Evolutionary conservation across 2,329 filamentous ascomycete species (phyloP).

Genomic region (Aureobasidium sp.): DNA sequence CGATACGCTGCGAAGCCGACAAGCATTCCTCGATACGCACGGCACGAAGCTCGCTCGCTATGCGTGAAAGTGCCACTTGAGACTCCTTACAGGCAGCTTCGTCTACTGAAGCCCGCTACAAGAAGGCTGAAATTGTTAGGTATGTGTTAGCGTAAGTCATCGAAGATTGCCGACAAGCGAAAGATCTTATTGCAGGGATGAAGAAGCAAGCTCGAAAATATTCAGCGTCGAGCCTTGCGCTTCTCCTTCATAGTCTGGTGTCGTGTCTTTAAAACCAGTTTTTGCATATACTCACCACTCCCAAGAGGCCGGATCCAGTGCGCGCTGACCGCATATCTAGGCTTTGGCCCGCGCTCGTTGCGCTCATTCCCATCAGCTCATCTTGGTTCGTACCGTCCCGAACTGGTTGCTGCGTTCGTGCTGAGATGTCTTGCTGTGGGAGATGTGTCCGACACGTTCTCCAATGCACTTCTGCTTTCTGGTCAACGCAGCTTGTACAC

Average conservation of each 20-base stretch:
- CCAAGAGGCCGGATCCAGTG: neutral
- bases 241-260: neutral
- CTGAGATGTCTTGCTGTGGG: neutral
- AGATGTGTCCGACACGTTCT: neutral
- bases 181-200: neutral
- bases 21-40: neutral
- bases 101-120: neutral
- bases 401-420: neutral
- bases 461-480: neutral
- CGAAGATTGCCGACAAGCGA: neutral
- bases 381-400: neutral
- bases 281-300: neutral
- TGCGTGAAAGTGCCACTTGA: neutral
- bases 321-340: neutral
- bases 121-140: neutral
- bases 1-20: neutral
- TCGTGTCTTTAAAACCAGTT: neutral
- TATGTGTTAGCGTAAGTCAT: neutral
- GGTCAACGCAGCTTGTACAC: neutral
- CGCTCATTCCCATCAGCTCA: neutral
- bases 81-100: neutral
- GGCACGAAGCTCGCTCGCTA: neutral
- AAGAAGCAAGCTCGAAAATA: neutral
- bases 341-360: neutral
- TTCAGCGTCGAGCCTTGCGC: neutral